phyloP scores from a whole-genome alignment of 768 basidiomycete species.

The Calvatia gigantea region DNA sequence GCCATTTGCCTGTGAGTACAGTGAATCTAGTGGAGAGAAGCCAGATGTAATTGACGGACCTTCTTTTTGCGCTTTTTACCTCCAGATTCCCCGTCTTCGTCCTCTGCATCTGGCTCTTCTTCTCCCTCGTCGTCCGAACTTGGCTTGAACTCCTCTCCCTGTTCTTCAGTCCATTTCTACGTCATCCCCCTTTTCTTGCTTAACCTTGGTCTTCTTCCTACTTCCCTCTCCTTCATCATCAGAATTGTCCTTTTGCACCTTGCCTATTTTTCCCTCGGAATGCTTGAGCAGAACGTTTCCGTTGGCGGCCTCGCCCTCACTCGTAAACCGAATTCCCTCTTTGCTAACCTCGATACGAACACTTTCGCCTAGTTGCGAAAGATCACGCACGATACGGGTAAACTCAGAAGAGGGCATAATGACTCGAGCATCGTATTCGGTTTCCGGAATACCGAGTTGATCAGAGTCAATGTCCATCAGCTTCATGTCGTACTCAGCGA shows the following conservation, averaged over 20 bases:
- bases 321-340: conserved; percentile 90
- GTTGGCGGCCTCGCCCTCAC: conserved; percentile 93
- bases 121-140: conserved; percentile 57
- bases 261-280: conserved; percentile 49
- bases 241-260: conserved; percentile 34
- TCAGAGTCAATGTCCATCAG: conserved; percentile 99
- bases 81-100: conserved; percentile 44
- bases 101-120: conserved; percentile 49
- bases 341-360: conserved; percentile 96
- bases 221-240: conserved; percentile 36
- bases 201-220: conserved; percentile 39
- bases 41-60: conserved; percentile 30
- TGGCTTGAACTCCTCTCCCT: conserved; percentile 31
- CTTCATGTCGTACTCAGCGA: conserved; percentile 99
- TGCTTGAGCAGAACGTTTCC: conserved; percentile 84
- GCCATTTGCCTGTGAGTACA: conserved; percentile 28
- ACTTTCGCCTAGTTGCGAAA: conserved; percentile 85
- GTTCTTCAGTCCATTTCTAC: conserved; percentile 45
- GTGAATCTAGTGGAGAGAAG: background rate
- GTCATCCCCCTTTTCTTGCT: conserved; percentile 42
- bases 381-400: conserved; percentile 87
- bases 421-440: conserved; percentile 92
- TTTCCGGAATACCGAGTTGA: conserved; percentile 92
- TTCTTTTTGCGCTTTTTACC: conserved; percentile 77
- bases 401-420: conserved; percentile 87